Evolutionary conservation across 176 grass and related monocot species (phyloP).

Genomic region (Triticum monococcum): DNA sequence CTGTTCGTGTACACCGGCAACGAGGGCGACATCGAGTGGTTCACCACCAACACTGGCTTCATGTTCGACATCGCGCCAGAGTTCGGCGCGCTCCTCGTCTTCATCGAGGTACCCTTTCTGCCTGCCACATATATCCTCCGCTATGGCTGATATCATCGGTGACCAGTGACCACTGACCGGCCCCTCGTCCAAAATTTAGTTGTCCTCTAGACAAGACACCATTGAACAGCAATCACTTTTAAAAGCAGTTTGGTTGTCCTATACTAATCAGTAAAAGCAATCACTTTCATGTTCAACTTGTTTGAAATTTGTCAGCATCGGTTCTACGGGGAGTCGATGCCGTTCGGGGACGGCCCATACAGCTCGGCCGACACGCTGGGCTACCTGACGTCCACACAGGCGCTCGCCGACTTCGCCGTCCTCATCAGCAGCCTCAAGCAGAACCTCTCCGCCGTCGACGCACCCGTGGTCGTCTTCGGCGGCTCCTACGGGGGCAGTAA

Average conservation of each 20-base stretch:
- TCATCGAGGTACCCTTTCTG: constrained; percentile 68
- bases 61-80: constrained; percentile 81
- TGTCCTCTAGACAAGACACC: too few species aligned
- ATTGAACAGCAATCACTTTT: too few species aligned
- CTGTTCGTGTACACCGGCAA: constrained; percentile 96
- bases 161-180: background rate
- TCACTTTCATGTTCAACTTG: too few species aligned
- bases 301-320: constrained; percentile 53
- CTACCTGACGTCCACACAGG: constrained; percentile 93
- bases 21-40: constrained; percentile 88
- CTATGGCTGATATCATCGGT: background rate
- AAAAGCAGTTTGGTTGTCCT: too few species aligned
- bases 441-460: constrained; percentile 67
- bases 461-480: constrained; percentile 86
- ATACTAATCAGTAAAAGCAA: too few species aligned
- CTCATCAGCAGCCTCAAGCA: constrained; percentile 81
- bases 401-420: constrained; percentile 81
- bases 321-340: constrained; percentile 90
- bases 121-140: background rate
- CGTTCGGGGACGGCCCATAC: constrained; percentile 76
- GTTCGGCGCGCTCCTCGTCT: constrained; percentile 80
- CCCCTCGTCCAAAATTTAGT: too few species aligned
- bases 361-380: constrained; percentile 52
- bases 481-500: constrained; percentile 95
- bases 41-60: constrained; percentile 80